Percentiles rank a stretch among this genome's conserved stretches.
phyloP scores from a whole-genome alignment of 2,329 filamentous ascomycete genomes.

The Aspergillus pseudoglaucus region DNA sequence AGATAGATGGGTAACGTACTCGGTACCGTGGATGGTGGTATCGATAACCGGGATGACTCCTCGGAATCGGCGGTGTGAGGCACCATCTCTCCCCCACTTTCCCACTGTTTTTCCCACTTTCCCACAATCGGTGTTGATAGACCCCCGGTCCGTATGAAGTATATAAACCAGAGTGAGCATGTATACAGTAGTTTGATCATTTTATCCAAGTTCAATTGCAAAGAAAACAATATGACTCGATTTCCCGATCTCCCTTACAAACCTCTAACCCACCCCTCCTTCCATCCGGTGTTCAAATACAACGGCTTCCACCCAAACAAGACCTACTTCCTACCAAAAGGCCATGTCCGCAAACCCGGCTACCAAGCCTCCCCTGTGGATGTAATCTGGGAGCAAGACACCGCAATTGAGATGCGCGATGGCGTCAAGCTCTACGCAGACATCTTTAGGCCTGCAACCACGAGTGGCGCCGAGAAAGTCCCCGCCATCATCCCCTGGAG shows the following conservation, averaged over 20 bases:
- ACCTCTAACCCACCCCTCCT: not conserved
- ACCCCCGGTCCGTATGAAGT: too few relatives aligned
- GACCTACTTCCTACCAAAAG: conserved; percentile 1
- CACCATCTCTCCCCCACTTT: too few relatives aligned
- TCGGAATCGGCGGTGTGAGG: too few relatives aligned
- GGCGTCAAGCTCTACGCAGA: conserved; percentile 18
- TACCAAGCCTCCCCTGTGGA: conserved; percentile 5
- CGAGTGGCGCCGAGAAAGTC: conserved; percentile 8
- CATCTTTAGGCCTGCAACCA: conserved; percentile 17
- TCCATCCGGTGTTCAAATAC: conserved; percentile 1
- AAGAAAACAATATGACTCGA: too few relatives aligned
- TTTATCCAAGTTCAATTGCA: too few relatives aligned
- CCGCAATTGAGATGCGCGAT: conserved; percentile 19
- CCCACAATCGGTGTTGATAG: too few relatives aligned
- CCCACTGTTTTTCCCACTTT: too few relatives aligned
- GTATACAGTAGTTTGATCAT: too few relatives aligned
- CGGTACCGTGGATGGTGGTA: too few relatives aligned
- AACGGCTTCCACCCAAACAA: conserved; percentile 5
- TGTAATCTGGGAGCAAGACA: conserved; percentile 18
- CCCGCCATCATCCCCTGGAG: conserved; percentile 23
- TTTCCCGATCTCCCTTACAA: not conserved
- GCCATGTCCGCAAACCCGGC: conserved; percentile 4
- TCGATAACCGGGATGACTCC: too few relatives aligned
- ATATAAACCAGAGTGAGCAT: too few relatives aligned
- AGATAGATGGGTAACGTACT: too few relatives aligned